Conservation (phyloP, 768 basidiomycete species). For the Tulasnella sp. region DNA sequence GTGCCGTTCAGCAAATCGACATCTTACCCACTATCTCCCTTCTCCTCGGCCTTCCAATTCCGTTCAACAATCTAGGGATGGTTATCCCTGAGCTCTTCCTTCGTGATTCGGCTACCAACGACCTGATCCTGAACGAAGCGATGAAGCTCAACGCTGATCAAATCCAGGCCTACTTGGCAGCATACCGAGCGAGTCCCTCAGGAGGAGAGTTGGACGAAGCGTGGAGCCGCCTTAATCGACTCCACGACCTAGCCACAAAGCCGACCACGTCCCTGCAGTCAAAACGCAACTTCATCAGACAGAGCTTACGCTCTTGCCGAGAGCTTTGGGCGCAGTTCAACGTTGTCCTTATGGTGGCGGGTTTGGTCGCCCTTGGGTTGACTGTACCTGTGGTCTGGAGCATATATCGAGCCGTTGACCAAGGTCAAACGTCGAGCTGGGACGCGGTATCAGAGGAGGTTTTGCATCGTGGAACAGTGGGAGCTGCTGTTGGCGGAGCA, state of each 20-base stretch:
- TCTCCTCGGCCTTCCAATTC: slow-evolving; percentile 86
- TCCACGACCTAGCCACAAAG: slow-evolving; percentile 1
- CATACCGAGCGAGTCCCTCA: slow-evolving; percentile 62
- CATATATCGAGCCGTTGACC: slow-evolving; percentile 10
- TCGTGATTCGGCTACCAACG: slow-evolving; percentile 32
- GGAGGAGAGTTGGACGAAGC: slow-evolving; percentile 65
- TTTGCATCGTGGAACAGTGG: slow-evolving; percentile 15
- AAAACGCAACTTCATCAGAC: slow-evolving; percentile 45
- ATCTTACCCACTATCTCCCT: slow-evolving; percentile 82
- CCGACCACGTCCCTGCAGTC: not conserved
- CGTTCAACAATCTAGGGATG: slow-evolving; percentile 89
- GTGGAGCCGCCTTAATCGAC: slow-evolving; percentile 46
- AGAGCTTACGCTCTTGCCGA: slow-evolving; percentile 64
- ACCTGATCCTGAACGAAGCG: slow-evolving; percentile 36
- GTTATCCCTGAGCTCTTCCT: slow-evolving; percentile 89
- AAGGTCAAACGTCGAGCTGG: slow-evolving; percentile 27
- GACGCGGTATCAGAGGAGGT: slow-evolving; percentile 26
- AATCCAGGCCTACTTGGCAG: slow-evolving; percentile 63
- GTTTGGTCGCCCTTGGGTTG: slow-evolving; percentile 53
- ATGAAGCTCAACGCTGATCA: slow-evolving; percentile 66
- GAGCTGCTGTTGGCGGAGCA: slow-evolving; percentile 21
- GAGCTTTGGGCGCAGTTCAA: slow-evolving; percentile 95
- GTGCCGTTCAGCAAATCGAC: slow-evolving; percentile 86
- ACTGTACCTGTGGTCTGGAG: slow-evolving; percentile 35
- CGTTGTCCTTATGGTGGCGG: slow-evolving; percentile 62